Evolutionary conservation across 2,329 filamentous ascomycete genomes (phyloP).

Genomic region (Clonostachys sp.): DNA sequence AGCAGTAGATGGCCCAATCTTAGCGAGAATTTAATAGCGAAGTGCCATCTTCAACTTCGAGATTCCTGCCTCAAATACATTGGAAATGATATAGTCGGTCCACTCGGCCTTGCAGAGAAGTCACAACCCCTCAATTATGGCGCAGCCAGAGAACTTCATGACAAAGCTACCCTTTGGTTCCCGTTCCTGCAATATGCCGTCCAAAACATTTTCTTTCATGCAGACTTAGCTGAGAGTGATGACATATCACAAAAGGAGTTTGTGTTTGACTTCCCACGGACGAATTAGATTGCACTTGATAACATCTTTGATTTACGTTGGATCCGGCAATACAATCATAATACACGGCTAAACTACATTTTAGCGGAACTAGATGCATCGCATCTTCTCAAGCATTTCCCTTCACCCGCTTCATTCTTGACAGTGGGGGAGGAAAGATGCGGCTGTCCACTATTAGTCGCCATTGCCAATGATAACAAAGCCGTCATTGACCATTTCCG

Average conservation of each 20-base stretch:
- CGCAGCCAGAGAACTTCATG: conserved; percentile 12
- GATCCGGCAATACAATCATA: background rate
- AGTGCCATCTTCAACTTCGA: conserved; percentile 15
- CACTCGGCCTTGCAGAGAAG: background rate
- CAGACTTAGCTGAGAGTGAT: background rate
- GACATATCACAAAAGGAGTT: conserved; percentile 16
- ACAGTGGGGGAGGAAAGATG: background rate
- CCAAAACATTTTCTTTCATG: background rate
- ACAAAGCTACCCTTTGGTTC: background rate
- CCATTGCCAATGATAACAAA: background rate
- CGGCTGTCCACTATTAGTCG: background rate
- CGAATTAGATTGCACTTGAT: conserved; percentile 17
- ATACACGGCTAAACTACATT: background rate
- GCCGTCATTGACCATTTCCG: background rate
- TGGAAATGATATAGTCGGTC: background rate
- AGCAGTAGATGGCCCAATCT: conserved; percentile 21
- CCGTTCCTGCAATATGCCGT: conserved; percentile 38
- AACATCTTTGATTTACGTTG: conserved; percentile 10
- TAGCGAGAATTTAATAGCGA: conserved; percentile 20
- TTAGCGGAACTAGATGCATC: background rate
- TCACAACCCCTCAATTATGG: background rate
- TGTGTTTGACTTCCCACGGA: conserved; percentile 15
- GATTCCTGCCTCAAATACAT: conserved; percentile 19
- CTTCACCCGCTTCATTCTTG: background rate
- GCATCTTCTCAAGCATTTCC: background rate